phyloP scores from a whole-genome alignment of 805 yeast species.

The Wickerhamiella sorbophila region DNA sequence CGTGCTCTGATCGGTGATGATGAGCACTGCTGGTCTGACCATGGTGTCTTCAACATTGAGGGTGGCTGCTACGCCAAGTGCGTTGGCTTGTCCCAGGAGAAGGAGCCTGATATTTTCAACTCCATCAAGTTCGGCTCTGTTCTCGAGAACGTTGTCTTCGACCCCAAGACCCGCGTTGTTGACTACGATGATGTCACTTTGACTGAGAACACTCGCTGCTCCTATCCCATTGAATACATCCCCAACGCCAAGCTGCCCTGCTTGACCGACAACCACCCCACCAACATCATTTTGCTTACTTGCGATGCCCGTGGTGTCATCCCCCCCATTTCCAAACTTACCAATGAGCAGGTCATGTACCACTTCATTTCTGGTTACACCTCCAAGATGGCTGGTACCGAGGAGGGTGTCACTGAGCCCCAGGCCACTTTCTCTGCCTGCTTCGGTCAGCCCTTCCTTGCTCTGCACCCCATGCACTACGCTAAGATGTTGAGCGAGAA shows the following conservation, averaged over 20 bases:
- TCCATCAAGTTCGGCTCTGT: constrained; percentile 92
- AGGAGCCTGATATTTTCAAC: constrained; percentile 94
- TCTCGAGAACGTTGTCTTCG: constrained; percentile 83
- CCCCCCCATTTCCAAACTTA: constrained; percentile 89
- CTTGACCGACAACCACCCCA: constrained; percentile 76
- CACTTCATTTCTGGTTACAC: constrained; percentile 98
- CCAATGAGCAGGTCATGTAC: constrained; percentile 96
- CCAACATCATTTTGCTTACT: constrained; percentile 79
- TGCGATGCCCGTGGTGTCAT: constrained; percentile 97
- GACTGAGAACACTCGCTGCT: constrained; percentile 97
- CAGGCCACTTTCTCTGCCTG: constrained; percentile 97
- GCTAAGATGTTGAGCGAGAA: constrained; percentile 92
- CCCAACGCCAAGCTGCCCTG: constrained; percentile 96
- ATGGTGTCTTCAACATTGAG: constrained; percentile 97
- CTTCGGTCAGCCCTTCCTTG: constrained; percentile 98
- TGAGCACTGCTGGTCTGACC: constrained; percentile 98
- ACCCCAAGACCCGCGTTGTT: constrained; percentile 61
- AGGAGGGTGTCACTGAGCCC: constrained; percentile 96
- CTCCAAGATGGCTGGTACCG: constrained; percentile 99
- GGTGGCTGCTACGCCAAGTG: constrained; percentile 99
- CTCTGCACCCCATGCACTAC: constrained; percentile 93
- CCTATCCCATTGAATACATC: constrained; percentile 93
- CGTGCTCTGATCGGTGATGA: constrained; percentile 94
- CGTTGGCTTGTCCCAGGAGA: constrained; percentile 73
- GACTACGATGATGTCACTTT: constrained; percentile 70